Conservation (phyloP, 768 basidiomycete species). For the Boletus tomentosulus region DNA sequence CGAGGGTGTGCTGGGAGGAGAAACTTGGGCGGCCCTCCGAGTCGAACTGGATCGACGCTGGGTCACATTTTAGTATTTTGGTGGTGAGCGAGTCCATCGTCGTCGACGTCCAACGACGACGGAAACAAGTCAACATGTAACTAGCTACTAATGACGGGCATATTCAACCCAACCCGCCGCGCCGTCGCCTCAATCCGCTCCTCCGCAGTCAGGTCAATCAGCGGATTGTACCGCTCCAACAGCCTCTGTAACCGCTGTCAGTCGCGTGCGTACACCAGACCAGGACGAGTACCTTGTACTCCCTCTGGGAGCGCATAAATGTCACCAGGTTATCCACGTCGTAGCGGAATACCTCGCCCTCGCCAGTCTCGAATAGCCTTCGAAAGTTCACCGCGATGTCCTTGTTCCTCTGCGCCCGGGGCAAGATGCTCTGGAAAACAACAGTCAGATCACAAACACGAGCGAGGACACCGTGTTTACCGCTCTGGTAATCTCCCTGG, state of each 20-base stretch:
- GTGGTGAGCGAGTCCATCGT: slow-evolving; percentile 21
- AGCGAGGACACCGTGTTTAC: slow-evolving; percentile 7
- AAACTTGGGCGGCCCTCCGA: slow-evolving; percentile 44
- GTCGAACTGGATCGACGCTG: slow-evolving; percentile 55
- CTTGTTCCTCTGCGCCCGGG: slow-evolving; percentile 36
- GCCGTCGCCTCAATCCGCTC: slow-evolving; percentile 85
- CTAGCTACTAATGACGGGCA: slow-evolving; percentile 37
- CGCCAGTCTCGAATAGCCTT: slow-evolving; percentile 41
- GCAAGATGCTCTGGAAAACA: slow-evolving; percentile 33
- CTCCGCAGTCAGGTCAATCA: slow-evolving; percentile 71
- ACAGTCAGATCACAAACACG: background rate
- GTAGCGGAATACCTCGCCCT: slow-evolving; percentile 30
- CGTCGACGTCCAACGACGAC: background rate
- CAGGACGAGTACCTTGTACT: slow-evolving; percentile 59
- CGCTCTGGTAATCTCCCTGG: slow-evolving; percentile 29
- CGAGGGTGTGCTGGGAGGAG: slow-evolving; percentile 45
- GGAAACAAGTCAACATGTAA: slow-evolving; percentile 4
- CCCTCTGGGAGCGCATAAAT: slow-evolving; percentile 69
- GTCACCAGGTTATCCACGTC: slow-evolving; percentile 58
- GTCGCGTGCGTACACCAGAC: background rate
- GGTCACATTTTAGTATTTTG: slow-evolving; percentile 57
- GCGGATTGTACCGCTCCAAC: slow-evolving; percentile 84
- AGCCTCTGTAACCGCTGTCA: slow-evolving; percentile 47
- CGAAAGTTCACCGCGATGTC: slow-evolving; percentile 51
- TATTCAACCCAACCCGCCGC: slow-evolving; percentile 79